Evolutionary conservation across 208 protist species (phyloP), one percentile per base, ranked within the genome.

Genomic region (Kentomonas sorsogonicus): DNA sequence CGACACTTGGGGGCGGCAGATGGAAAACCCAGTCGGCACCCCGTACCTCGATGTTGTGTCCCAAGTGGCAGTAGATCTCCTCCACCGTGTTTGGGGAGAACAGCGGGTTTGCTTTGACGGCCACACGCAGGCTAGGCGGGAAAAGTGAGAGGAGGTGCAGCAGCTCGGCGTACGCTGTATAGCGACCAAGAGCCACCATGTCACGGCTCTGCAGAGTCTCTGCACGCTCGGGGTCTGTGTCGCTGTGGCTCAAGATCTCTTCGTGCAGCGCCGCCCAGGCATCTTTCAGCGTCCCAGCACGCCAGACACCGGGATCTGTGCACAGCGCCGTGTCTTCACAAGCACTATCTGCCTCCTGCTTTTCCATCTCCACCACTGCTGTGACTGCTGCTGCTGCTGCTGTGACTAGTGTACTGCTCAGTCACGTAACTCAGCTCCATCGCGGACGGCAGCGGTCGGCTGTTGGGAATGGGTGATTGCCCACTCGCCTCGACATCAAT

Each of bases 1-100:
- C 66, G 0, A 53, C 46, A 10, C 68, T 72, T 10, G 86, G 83
- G 25, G 83, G 75, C 5, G 73, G 72, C 45, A 89, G 64, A 44
- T 71, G 74, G 20, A 83, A 29, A 13, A 87, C 59, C 76, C 79
- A 86, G 15, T 53, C 57, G 5, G 30, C 70, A 22, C 86, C 81
- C 15, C 86, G 76, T 9, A 90, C 70, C 68, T 93, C 86, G 22
- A 93, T 60, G 34, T 82, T 72, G 46, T 93, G 86, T 0, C 83
- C 83, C 25, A 86, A 33, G 40, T 93, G 86, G 22, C 90, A 29
- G 53, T 80, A 93, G 29, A 90, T 61, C 68, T 93, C 82, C 63
- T 93, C 82, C 27, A 93, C 79, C 9, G 73, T 57, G 0, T 34
- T 41, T 36, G 71, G 50, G 31, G 55, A 45, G 70, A 91, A 93